Base-by-base conservation (phyloP, 495 filamentous ascomycete species). In the Cercophora samala region DNA sequence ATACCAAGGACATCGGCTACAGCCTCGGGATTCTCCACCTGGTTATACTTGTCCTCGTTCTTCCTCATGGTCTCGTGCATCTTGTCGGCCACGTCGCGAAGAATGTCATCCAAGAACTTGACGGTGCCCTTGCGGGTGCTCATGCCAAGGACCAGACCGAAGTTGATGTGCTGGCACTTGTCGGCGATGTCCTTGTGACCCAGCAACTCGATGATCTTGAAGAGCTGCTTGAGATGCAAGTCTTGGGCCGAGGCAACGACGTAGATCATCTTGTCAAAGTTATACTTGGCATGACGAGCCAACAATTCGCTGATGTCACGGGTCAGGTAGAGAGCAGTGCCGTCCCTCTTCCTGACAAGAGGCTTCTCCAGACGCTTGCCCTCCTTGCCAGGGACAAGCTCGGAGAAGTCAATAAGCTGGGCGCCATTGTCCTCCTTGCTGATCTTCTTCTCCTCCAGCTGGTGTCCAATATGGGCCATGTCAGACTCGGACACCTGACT, bases 401-500 rank as follows among this genome's bases (percentile, higher is more conserved):
- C 92, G 60, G 85, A 85, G 69, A 99, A 91, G 76, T 99, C 90
- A 65, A 97, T 88, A 68, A 97, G 91, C 61, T 92, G 82, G 53
- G 95, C 95, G 52, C 95, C 95, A 37, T 97, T 87, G 37, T 92
- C 93, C 72, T 91, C 86, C 76, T 93, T 88, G 0, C 89, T 88
- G 29, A 97, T 85, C 15, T 87, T 86, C 69, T 85, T 87, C 64
- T 91, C 86, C 73, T 86, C 82, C 85, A 97, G 87, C 69, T 82
- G 76, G 62, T 80, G 75, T 29, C 87, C 89, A 18, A 86, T 82
- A 63, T 80, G 80, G 53, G 88, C 85, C 92, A 99, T 97, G 68
- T 87, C 87, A 73, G 91, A 91, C 69, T 89, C 86, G 64, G 87
- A 86, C 62, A 99, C 90, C 74, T 96, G 91, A n/a, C 91, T 94